A percentile compares a stretch with the other conserved stretches of the same genome.
These are phyloP conservation scores for Stephanodiscus triporus DNA, from an alignment of 108 stramenopile genomes.

Conservation along the genomic window DNA sequence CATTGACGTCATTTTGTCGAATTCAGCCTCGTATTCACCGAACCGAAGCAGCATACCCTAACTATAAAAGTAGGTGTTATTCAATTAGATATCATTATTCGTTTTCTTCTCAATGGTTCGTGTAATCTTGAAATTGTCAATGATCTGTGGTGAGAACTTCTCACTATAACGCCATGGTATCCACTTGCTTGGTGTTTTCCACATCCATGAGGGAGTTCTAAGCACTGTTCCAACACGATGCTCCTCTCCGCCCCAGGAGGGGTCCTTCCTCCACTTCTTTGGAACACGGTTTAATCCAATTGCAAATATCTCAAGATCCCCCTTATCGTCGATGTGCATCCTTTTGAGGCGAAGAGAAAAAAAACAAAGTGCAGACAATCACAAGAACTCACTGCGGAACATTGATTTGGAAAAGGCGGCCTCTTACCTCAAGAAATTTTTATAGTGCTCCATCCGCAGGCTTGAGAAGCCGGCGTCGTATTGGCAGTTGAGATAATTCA, in stretches of 20 bases:
- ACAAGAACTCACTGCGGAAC: neutral
- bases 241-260: conserved; percentile 35
- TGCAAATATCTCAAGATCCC: conserved; percentile 62
- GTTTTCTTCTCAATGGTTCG: neutral
- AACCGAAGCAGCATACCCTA: neutral
- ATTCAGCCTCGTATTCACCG: neutral
- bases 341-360: neutral
- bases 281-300: conserved; percentile 67
- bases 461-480: conserved; percentile 60
- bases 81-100: too few relatives aligned
- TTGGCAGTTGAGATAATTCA: conserved; percentile 55
- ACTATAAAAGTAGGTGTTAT: too few relatives aligned
- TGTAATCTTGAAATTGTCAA: conserved; percentile 49
- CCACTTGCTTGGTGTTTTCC: conserved; percentile 61
- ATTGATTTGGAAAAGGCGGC: neutral
- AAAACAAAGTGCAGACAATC: neutral
- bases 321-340: conserved; percentile 40
- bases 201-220: conserved; percentile 49
- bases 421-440: conserved; percentile 51
- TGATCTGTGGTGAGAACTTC: conserved; percentile 47
- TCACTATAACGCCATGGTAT: conserved; percentile 35
- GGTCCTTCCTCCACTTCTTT: conserved; percentile 56
- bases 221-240: conserved; percentile 7
- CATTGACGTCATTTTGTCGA: neutral
- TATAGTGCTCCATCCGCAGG: conserved; percentile 57